Conservation (phyloP, 371 early-diverging fungal species). For the Cokeromyces recurvatus region DNA sequence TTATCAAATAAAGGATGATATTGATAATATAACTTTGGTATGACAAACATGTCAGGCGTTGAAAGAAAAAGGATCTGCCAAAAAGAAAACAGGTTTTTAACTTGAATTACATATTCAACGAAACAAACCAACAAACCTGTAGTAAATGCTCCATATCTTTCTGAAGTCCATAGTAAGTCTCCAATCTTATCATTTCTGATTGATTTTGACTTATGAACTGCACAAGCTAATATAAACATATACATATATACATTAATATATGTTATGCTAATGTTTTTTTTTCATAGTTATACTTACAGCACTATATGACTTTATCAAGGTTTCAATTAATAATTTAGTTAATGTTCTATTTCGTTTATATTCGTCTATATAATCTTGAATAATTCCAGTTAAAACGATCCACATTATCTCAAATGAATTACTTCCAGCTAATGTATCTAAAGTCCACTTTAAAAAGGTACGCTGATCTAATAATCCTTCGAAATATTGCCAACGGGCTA, state of each 20-base stretch:
- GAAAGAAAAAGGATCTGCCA: slow-evolving; percentile 57
- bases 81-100: no score
- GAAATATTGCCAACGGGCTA: slow-evolving; percentile 69
- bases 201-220: slow-evolving; percentile 10
- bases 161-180: slow-evolving; percentile 40
- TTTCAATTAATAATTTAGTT: slow-evolving; percentile 62
- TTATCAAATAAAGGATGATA: slow-evolving; percentile 32
- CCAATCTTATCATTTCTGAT: slow-evolving; percentile 14
- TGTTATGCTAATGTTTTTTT: no score
- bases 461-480: slow-evolving; percentile 74
- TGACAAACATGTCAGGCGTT: slow-evolving; percentile 63
- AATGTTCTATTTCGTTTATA: slow-evolving; percentile 64
- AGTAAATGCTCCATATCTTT: slow-evolving; percentile 51
- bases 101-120: background rate
- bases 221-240: no score
- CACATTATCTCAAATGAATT: slow-evolving; percentile 59
- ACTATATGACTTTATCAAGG: slow-evolving; percentile 48
- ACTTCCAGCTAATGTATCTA: slow-evolving; percentile 48
- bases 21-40: slow-evolving; percentile 50
- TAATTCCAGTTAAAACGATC: slow-evolving; percentile 55
- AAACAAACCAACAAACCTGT: no score
- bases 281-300: slow-evolving; percentile 38
- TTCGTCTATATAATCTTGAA: slow-evolving; percentile 64
- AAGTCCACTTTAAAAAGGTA: slow-evolving; percentile 55
- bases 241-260: no score